Evolutionary conservation across 768 basidiomycete species (phyloP), one percentile per base, ranked within the genome.

Genomic region (Mycena vulgaris): DNA sequence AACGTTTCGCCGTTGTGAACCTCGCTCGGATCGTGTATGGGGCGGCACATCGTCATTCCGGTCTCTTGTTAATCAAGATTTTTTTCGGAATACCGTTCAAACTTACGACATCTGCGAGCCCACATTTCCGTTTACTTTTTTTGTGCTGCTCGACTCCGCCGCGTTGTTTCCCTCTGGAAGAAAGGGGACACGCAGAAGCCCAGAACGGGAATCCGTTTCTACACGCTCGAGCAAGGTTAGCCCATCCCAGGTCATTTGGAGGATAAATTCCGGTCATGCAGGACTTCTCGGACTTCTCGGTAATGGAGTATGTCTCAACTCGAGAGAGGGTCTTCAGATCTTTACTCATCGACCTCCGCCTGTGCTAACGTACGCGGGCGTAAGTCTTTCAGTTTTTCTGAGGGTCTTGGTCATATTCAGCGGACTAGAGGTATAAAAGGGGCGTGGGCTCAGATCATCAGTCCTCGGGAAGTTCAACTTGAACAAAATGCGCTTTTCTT

Each of bases 221-320:
- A 47, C 60, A 61, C 60, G 60, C 33, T 35, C 9, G 23, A 61
- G n/a, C n/a, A n/a, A n/a, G n/a, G n/a, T n/a, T n/a, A n/a, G n/a
- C n/a, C 33, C n/a, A 23, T 55, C 7, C 14, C 11, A 28, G 17
- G 17, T 25, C 37, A 5, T 40, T 35, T 61, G 14, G 17, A 49
- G 37, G 35, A 30, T 13, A 37, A 19, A 53, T 39, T 40, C 37
- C 62, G 28, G 27, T 53, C 13, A 63, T 28, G 21, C 14, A 53
- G 49, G 49, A 31, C 49, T 53, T 63, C 28, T 63, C 40, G 49
- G 49, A 31, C 49, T 53, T 63, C 28, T 63, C 40, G 51, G 51
- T 13, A 19, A 49, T 28, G 40, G 39, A 52, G 9, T 11, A 19
- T 40, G 47, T 27, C n/a, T 7, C 37, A 42, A 23, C 25, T 55